Evolutionary conservation across 805 yeast genomes (phyloP).

Genomic region (Yarrowia yakushimensis): DNA sequence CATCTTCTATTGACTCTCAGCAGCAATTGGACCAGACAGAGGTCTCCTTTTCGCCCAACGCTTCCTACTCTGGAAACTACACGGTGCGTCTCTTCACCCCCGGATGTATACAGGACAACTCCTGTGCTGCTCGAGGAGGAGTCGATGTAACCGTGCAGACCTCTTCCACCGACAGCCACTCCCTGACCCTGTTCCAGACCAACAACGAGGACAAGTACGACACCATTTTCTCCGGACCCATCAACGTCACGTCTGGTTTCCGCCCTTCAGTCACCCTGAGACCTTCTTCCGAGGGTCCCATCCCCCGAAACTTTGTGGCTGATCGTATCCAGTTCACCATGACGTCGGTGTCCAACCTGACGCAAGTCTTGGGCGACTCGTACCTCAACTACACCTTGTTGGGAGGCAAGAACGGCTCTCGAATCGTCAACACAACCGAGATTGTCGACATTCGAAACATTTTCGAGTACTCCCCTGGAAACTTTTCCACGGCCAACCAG

Average conservation of each 20-base stretch:
- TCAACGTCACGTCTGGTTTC: constrained; percentile 44
- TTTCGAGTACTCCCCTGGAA: constrained; percentile 73
- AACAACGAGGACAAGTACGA: constrained; percentile 81
- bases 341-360: constrained; percentile 30
- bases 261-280: constrained; percentile 48
- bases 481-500: constrained; percentile 48
- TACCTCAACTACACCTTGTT: constrained; percentile 34
- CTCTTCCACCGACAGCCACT: constrained; percentile 43
- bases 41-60: constrained; percentile 61
- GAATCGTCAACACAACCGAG: constrained; percentile 4
- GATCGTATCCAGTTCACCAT: constrained; percentile 53
- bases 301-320: constrained; percentile 60
- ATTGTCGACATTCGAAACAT: constrained; percentile 57
- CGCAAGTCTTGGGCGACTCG: constrained; percentile 24
- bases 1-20: constrained; percentile 35
- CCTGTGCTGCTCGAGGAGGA: constrained; percentile 69
- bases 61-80: constrained; percentile 71
- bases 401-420: constrained; percentile 6
- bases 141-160: constrained; percentile 70
- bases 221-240: constrained; percentile 63
- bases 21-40: constrained; percentile 38
- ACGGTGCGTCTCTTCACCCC: constrained; percentile 76
- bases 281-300: constrained; percentile 34
- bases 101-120: constrained; percentile 67
- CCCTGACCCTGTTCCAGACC: constrained; percentile 65